Evolutionary conservation across 2,329 filamentous ascomycete genomes (phyloP).

Genomic region (Fusarium guadeloupense): DNA sequence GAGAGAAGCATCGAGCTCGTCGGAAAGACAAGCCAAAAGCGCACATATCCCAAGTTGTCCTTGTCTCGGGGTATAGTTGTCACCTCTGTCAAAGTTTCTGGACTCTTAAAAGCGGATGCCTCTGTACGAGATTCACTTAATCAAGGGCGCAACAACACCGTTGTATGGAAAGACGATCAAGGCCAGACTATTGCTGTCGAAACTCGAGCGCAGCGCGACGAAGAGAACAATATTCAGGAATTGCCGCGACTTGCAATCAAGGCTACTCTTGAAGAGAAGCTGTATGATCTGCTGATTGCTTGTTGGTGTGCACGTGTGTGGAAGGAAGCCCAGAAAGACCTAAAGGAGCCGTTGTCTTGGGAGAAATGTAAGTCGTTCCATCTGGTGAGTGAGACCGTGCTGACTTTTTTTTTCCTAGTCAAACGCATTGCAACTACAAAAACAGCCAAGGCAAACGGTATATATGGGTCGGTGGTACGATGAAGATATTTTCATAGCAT

Average conservation of each 20-base stretch:
- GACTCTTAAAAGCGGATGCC: constrained; percentile 36
- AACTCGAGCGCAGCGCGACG: constrained; percentile 32
- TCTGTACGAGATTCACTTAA: constrained; percentile 34
- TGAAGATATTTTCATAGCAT: too few relatives aligned
- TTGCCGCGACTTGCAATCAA: constrained; percentile 40
- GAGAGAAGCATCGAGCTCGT: constrained; percentile 22
- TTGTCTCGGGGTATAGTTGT: constrained; percentile 30
- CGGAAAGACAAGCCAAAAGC: constrained; percentile 35
- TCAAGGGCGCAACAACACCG: constrained; percentile 33
- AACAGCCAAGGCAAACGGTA: background rate
- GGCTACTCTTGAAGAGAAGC: constrained; percentile 32
- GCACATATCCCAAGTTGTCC: constrained; percentile 27
- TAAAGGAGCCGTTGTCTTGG: constrained; percentile 39
- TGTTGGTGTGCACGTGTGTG: constrained; percentile 45
- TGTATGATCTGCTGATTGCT: constrained; percentile 43
- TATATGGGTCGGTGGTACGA: background rate
- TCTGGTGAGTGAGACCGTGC: background rate
- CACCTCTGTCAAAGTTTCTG: constrained; percentile 35
- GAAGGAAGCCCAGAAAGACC: constrained; percentile 39
- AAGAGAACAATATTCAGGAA: constrained; percentile 21
- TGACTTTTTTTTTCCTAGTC: constrained; percentile 11
- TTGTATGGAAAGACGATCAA: constrained; percentile 37
- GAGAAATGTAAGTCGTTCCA: constrained; percentile 33
- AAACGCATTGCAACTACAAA: constrained; percentile 10
- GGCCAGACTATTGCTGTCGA: constrained; percentile 41